Conservation (phyloP, 495 filamentous ascomycete genomes). For the Chaetomidium leptoderma region DNA sequence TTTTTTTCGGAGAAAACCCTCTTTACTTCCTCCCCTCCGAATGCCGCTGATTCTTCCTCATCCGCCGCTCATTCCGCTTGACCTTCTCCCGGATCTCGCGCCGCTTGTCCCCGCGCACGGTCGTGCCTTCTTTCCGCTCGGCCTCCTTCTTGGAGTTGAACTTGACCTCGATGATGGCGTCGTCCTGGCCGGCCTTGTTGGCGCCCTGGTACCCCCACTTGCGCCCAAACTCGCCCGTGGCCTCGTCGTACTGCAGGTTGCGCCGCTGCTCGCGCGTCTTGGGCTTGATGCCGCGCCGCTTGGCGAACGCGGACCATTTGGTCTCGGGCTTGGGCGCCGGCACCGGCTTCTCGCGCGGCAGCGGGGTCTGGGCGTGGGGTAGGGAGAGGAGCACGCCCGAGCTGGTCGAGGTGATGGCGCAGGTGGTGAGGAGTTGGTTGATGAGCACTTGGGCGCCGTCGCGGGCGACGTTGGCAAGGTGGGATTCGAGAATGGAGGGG, state of each 20-base stretch:
- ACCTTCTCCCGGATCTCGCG: conserved; percentile 60
- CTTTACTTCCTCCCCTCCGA: conserved; percentile 34
- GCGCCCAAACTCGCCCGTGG: conserved; percentile 78
- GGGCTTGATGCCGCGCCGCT: conserved; percentile 88
- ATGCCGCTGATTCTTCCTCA: conserved; percentile 62
- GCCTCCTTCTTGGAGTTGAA: conserved; percentile 74
- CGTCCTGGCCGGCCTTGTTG: conserved; percentile 63
- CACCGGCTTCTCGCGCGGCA: conserved; percentile 88
- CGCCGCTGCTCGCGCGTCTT: conserved; percentile 60
- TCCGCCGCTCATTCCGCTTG: conserved; percentile 63
- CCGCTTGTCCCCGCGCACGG: conserved; percentile 58
- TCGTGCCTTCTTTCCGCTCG: conserved; percentile 55
- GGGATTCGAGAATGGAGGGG: conserved; percentile 44
- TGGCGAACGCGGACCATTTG: conserved; percentile 92
- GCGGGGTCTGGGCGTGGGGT: conserved; percentile 58
- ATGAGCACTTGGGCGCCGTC: conserved; percentile 84
- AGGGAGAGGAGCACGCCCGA: conserved; percentile 72
- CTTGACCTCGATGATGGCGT: conserved; percentile 87
- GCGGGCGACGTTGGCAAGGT: conserved; percentile 66
- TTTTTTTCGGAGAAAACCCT: not conserved
- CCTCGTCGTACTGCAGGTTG: conserved; percentile 80
- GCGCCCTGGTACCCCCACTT: conserved; percentile 88
- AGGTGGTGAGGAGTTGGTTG: conserved; percentile 72
- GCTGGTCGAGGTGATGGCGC: conserved; percentile 62
- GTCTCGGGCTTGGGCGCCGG: conserved; percentile 75